Evolutionary conservation across 2,329 filamentous ascomycete species (phyloP), one percentile per base, ranked within the genome.

Genomic region (Waltergamsia citrina): DNA sequence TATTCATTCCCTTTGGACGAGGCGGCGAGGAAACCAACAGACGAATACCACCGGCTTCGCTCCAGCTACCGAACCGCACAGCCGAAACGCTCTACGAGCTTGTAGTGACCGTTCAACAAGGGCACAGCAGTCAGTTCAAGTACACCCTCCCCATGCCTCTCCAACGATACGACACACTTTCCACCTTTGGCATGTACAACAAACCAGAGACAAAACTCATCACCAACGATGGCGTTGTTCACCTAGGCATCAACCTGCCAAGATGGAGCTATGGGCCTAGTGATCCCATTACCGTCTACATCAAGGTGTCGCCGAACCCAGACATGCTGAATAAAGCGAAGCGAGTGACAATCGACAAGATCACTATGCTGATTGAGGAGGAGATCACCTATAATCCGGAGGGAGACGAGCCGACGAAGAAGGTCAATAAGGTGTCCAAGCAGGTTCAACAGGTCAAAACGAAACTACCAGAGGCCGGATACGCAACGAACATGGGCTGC

Each of bases 181-280:
- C 88, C 27, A 96, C 92, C 2, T 98, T 98, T 62, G 92, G 92
- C 59, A 96, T 96, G 92, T 98, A 96, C 67, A 96, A 96, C 61
- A 81, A 87, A 35, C 90, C 88, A 12, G 90, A 95, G 57, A 83
- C 82, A 38, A 85, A 86, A 36, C 82, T 93, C 49, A 76, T 80
- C 39, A 85, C 87, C 21, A 78, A 83, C 33, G 92, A 96, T 62
- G 92, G 94, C 56, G 65, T 96, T 35, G 85, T 96, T 40, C 93
- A 86, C 7, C 66, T 96, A 35, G 86, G 85, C 29, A 94, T 95
- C 45, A 94, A 87, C 40, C 67, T 98, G 44, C 90, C 92, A 17
- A 78, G 87, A 41, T 95, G 90, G 87, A 95, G 88, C 42, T 98
- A 96, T 54, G 92, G 92, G 1, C 92, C 92, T 5, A 71, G 90